Conservation (phyloP, 2,329 filamentous ascomycete genomes). For the Epichloe sylvatica region DNA sequence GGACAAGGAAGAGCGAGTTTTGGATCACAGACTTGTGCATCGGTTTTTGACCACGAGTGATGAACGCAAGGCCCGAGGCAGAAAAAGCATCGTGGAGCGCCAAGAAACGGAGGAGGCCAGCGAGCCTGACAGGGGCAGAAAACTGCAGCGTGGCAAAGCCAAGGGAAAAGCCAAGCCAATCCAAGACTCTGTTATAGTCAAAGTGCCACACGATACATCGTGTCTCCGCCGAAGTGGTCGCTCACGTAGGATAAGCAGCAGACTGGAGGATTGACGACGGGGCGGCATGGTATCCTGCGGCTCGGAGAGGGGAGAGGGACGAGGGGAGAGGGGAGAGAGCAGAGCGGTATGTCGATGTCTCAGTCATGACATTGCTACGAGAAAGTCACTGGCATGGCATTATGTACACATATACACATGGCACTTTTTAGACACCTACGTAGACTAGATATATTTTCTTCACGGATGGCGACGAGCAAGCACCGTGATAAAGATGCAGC, state of each 20-base stretch:
- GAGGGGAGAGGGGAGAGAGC: too few species aligned
- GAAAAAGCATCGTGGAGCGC: conserved; percentile 16
- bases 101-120: conserved; percentile 16
- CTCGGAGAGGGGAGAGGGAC: too few species aligned
- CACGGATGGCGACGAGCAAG: too few species aligned
- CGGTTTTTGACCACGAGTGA: conserved; percentile 64
- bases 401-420: neutral
- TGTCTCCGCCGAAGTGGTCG: conserved; percentile 22
- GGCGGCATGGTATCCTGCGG: too few species aligned
- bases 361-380: neutral
- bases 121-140: conserved; percentile 9
- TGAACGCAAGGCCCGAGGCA: conserved; percentile 42
- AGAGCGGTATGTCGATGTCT: neutral
- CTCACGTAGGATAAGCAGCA: conserved; percentile 20
- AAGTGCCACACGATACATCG: neutral
- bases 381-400: neutral
- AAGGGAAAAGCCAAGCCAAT: conserved; percentile 5
- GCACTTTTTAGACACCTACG: neutral
- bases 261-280: conserved; percentile 7
- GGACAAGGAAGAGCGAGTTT: conserved; percentile 57
- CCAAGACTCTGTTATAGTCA: neutral
- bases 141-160: conserved; percentile 2
- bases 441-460: too few species aligned
- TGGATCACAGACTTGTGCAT: conserved; percentile 79
- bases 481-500: neutral